Percentiles rank a stretch among this genome's conserved stretches.
phyloP scores from a whole-genome alignment of 371 early-diverging fungal genomes.

The Edhazardia aedis region DNA sequence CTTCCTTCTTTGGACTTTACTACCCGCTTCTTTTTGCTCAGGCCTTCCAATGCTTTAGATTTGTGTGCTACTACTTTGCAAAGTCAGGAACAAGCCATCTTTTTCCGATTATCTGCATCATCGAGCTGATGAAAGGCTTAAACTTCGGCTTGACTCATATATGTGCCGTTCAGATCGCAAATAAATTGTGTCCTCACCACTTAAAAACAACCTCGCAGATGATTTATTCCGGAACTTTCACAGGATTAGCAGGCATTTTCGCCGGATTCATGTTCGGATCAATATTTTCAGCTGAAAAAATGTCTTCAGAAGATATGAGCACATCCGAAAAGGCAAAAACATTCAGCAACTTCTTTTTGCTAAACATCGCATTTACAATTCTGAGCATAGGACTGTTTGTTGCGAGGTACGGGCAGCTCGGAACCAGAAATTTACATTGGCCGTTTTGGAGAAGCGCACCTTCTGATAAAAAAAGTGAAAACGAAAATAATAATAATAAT shows the following conservation, averaged over 20 bases:
- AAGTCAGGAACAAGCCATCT: constrained; percentile 9
- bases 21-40: constrained; percentile 47
- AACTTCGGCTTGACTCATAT: constrained; percentile 48
- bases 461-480: too few relatives aligned
- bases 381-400: constrained; percentile 28
- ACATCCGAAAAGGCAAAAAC: constrained; percentile 2
- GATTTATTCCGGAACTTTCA: constrained; percentile 46
- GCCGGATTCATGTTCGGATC: constrained; percentile 25
- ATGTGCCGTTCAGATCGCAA: constrained; percentile 43
- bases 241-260: constrained; percentile 34
- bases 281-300: constrained; percentile 1
- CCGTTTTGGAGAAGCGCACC: too few relatives aligned
- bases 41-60: constrained; percentile 31
- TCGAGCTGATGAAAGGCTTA: constrained; percentile 46
- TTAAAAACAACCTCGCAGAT: constrained; percentile 45
- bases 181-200: constrained; percentile 37
- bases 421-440: too few relatives aligned
- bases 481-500: too few relatives aligned
- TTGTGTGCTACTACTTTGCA: constrained; percentile 32
- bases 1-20: constrained; percentile 35
- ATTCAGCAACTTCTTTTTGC: constrained; percentile 21
- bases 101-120: constrained; percentile 27
- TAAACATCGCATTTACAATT: constrained; percentile 25
- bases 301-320: constrained; percentile 11
- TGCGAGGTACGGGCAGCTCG: constrained; percentile 39